Conservation (phyloP, 257 asterid species). For the Ehretia macrophylla region DNA sequence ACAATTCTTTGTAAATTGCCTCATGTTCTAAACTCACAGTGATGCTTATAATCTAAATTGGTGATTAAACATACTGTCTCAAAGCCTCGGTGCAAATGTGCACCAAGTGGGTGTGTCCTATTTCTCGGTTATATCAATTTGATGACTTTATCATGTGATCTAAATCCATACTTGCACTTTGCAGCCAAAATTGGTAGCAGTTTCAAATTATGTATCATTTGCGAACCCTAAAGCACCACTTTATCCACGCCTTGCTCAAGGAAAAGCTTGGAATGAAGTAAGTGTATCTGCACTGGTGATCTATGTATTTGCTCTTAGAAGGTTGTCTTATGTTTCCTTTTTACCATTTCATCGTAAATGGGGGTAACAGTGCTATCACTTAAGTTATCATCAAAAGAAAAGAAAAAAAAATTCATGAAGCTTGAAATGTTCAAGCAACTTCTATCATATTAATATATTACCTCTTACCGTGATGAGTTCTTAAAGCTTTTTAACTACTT, state of each 20-base stretch:
- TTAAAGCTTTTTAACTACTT: too few species aligned
- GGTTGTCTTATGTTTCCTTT: background rate
- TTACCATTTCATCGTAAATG: background rate
- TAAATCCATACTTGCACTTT: constrained; percentile 18
- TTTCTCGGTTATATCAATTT: background rate
- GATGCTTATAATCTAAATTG: too few species aligned
- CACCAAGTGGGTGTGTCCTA: background rate
- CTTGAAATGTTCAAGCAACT: background rate
- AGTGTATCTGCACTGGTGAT: constrained; percentile 22
- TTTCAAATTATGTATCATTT: constrained; percentile 76
- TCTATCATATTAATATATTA: background rate
- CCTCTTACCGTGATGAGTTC: too few species aligned
- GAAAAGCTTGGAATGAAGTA: constrained; percentile 93
- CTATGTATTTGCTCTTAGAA: background rate
- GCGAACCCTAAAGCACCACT: constrained; percentile 84
- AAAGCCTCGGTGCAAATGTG: background rate
- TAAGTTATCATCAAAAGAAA: too few species aligned
- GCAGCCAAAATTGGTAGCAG: constrained; percentile 80
- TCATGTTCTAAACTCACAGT: too few species aligned
- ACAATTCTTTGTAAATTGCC: too few species aligned
- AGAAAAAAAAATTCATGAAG: background rate
- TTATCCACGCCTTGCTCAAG: constrained; percentile 94
- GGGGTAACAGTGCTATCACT: too few species aligned
- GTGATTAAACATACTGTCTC: background rate
- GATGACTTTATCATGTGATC: background rate